Evolutionary conservation across 1,284 basidiomycete genomes (phyloP), one percentile per base, ranked within the genome.

Genomic region (Ustanciosporium gigantosporum): DNA sequence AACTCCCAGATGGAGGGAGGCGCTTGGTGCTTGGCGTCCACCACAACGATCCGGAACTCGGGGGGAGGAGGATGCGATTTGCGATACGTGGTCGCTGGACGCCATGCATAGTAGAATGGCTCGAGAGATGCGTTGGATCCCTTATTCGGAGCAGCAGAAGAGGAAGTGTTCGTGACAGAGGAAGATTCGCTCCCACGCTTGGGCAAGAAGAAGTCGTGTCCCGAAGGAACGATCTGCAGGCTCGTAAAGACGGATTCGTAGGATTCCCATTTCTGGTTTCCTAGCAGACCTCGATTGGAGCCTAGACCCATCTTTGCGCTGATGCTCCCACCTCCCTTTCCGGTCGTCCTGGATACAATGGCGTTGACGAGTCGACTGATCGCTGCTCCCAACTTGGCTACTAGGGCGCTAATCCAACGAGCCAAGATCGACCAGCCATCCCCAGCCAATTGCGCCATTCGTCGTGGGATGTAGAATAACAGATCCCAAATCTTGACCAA

Each of bases 71-170:
- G 89, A 9, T 84, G 80, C 0, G 87, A 86, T 78, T 90, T 91
- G 71, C 86, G 87, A 80, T 88, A 95, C 7, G 87, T 82, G 0
- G 91, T 90, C 3, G 83, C 83, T 2, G 94, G 94, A 71, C 95
- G 94, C 82, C 94, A 96, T 4, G 93, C 82, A 74, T 96, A 88
- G 79, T 84, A 98, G 81, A 95, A 96, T 1, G 68, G 17, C 89
- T 39, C 23, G 6, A 65, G 35, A 5, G 20, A 13, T 27, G 17
- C 13, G 2, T 46, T 21, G 4, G 39, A 6, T n/a, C n/a, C 19
- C 8, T 6, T 22, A 9, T 23, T 23, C 16, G 36, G 36, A 7
- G 9, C 21, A 9, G 8, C 8, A 13, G 17, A 8, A 8, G 32
- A 11, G 11, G 14, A 14, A 4, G 11, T 9, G 16, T 16, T 3